Conservation (phyloP, 345 rosid genomes). For the Chamaenerion angustifolium region DNA sequence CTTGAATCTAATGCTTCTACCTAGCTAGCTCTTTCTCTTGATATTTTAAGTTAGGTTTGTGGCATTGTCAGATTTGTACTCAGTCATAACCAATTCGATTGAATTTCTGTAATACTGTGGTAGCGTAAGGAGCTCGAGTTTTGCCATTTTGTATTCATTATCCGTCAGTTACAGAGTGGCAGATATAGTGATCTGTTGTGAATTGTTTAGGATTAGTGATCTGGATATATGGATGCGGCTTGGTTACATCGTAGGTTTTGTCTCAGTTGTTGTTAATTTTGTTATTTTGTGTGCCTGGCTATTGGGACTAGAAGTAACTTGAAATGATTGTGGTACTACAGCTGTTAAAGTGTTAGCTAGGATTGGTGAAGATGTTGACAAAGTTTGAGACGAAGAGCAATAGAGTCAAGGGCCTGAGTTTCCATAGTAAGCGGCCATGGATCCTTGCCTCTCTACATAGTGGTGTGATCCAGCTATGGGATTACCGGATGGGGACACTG, state of each 20-base stretch:
- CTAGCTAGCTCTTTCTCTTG: constrained; percentile 6
- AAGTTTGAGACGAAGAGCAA: constrained; percentile 98
- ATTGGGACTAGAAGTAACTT: too few species aligned
- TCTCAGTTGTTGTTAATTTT: too few species aligned
- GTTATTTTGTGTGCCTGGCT: too few species aligned
- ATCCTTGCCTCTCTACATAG: constrained; percentile 96
- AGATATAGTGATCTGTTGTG: too few species aligned
- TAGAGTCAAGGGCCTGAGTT: constrained; percentile 92
- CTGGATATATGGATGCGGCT: too few species aligned
- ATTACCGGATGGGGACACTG: constrained; percentile 93
- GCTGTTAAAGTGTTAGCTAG: constrained; percentile 12
- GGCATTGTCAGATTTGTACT: neutral
- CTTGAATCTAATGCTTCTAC: neutral
- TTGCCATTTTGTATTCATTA: too few species aligned
- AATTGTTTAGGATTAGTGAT: too few species aligned
- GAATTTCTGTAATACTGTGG: too few species aligned
- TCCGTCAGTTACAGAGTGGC: too few species aligned
- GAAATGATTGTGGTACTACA: constrained; percentile 3
- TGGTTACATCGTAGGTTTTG: too few species aligned
- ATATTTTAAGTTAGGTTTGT: neutral
- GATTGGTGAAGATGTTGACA: constrained; percentile 58
- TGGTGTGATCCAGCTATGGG: constrained; percentile 99
- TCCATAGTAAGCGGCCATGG: constrained; percentile 96
- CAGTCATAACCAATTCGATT: too few species aligned
- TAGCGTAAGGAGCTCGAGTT: too few species aligned